phyloP scores from a whole-genome alignment of 1,284 basidiomycete species.

The Boletus semigastroideus region DNA sequence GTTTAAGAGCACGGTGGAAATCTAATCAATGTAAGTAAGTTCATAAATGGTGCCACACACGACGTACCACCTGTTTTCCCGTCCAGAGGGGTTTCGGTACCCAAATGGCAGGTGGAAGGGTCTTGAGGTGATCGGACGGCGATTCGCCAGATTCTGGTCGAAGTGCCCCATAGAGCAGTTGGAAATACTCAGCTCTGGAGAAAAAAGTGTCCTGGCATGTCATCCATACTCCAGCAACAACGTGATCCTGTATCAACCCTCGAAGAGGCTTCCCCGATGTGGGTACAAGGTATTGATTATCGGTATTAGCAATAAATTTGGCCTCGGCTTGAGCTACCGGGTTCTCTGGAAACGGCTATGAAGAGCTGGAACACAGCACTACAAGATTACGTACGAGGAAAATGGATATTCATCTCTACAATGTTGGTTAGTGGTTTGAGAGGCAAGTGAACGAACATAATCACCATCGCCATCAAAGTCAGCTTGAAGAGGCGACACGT shows the following conservation, averaged over 20 bases:
- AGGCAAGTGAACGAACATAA: slow-evolving; percentile 21
- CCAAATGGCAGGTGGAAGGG: slow-evolving; percentile 90
- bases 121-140: slow-evolving; percentile 69
- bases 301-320: slow-evolving; percentile 94
- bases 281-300: slow-evolving; percentile 98
- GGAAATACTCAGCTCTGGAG: slow-evolving; percentile 94
- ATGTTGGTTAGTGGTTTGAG: slow-evolving; percentile 15
- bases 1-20: slow-evolving; percentile 91
- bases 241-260: slow-evolving; percentile 98
- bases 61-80: slow-evolving; percentile 92
- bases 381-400: slow-evolving; percentile 72
- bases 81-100: slow-evolving; percentile 94
- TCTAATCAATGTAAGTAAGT: slow-evolving; percentile 44
- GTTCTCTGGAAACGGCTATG: slow-evolving; percentile 57
- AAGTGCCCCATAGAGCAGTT: slow-evolving; percentile 94
- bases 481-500: slow-evolving; percentile 50
- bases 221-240: slow-evolving; percentile 99
- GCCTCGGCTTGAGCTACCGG: slow-evolving; percentile 93
- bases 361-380: slow-evolving; percentile 7
- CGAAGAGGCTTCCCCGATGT: slow-evolving; percentile 98
- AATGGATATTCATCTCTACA: slow-evolving; percentile 99
- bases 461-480: slow-evolving; percentile 98
- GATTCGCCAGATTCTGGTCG: slow-evolving; percentile 83
- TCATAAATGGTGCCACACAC: slow-evolving; percentile 1
- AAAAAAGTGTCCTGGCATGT: slow-evolving; percentile 96